Percentiles rank a stretch among this genome's conserved stretches.
phyloP scores from a whole-genome alignment of 2,329 filamentous ascomycete species.

The Xylariales sp. region DNA sequence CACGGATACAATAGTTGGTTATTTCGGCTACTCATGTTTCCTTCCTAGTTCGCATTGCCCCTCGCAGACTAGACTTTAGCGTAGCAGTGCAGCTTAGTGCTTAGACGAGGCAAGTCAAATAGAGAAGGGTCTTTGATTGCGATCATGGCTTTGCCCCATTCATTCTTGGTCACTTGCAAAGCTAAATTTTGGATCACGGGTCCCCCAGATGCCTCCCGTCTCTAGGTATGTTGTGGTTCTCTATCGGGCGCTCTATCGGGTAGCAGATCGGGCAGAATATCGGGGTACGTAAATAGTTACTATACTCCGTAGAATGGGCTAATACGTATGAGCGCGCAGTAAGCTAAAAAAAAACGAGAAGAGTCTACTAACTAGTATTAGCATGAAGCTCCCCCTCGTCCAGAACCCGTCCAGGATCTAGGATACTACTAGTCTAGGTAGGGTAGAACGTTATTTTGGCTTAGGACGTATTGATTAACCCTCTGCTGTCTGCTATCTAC shows the following conservation, averaged over 20 bases:
- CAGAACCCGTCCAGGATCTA: too few species aligned
- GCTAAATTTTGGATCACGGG: conserved; percentile 3
- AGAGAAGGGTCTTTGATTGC: background rate
- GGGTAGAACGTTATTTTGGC: conserved; percentile 15
- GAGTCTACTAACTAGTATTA: background rate
- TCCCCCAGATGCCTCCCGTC: background rate
- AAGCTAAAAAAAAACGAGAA: background rate
- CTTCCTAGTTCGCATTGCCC: background rate
- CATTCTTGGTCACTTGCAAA: background rate
- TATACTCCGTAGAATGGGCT: background rate
- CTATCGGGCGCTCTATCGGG: background rate
- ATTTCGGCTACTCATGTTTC: too few species aligned
- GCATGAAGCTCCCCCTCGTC: conserved; percentile 11
- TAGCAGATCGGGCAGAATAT: too few species aligned
- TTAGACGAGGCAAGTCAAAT: background rate
- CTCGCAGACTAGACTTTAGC: background rate
- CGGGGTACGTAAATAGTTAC: too few species aligned
- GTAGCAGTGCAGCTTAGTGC: background rate
- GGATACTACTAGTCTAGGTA: background rate
- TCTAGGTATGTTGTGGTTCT: background rate
- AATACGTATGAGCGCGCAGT: background rate
- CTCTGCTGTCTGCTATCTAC: too few species aligned
- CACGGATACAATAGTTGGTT: background rate
- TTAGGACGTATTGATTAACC: conserved; percentile 7
- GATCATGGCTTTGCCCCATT: background rate